These are phyloP conservation scores for grape (Vitis vinifera) DNA, from an alignment of 164 flowering plant genomes.

Conservation along the genomic window ASM3070453v1 NC_081808.1:5946001-5946500, in stretches of 20 bases:
- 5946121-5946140: slow-evolving; percentile 30
- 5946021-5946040: not conserved
- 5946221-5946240: slow-evolving; percentile 14
- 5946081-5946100: too few species aligned
- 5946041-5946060: too few species aligned
- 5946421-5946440: too few species aligned
- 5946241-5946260: slow-evolving; percentile 14
- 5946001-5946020: slow-evolving; percentile 16
- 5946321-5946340: not conserved
- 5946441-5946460: too few species aligned
- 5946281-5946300: not conserved
- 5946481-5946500: too few species aligned
- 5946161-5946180: slow-evolving; percentile 16
- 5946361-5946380: too few species aligned
- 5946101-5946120: slow-evolving; percentile 3
- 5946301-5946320: not conserved
- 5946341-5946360: not conserved
- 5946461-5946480: too few species aligned
- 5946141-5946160: slow-evolving; percentile 3
- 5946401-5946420: too few species aligned
- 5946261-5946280: slow-evolving; percentile 21
- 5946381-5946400: too few species aligned
- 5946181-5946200: not conserved
- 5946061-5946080: too few species aligned
- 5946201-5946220: slow-evolving; percentile 11